These are phyloP conservation scores for Leishmania braziliensis DNA, from an alignment of 208 protist genomes.

Conservation along the genomic window DNA sequence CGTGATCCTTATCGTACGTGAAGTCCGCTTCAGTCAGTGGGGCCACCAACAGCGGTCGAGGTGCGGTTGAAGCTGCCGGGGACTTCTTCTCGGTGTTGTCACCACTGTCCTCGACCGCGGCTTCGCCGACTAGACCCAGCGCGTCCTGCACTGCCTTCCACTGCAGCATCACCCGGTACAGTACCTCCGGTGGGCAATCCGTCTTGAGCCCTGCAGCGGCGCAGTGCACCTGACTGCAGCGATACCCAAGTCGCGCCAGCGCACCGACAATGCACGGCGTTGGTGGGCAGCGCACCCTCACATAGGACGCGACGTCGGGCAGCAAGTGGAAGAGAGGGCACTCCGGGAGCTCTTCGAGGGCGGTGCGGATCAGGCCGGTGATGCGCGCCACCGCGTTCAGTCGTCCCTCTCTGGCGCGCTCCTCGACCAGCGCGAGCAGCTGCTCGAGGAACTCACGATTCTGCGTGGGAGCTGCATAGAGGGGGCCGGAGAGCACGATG, in stretches of 20 bases:
- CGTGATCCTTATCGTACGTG: slow-evolving; percentile 74
- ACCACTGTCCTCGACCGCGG: not conserved
- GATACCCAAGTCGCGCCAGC: slow-evolving; percentile 82
- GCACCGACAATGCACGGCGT: slow-evolving; percentile 77
- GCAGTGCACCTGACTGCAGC: slow-evolving; percentile 93
- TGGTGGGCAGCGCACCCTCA: slow-evolving; percentile 77
- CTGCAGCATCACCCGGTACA: slow-evolving; percentile 86
- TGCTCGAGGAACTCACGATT: slow-evolving; percentile 71
- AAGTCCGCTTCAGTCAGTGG: slow-evolving; percentile 70
- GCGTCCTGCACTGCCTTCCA: slow-evolving; percentile 62
- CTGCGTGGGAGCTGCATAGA: slow-evolving; percentile 94
- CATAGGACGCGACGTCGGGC: slow-evolving; percentile 71
- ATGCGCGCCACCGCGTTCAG: slow-evolving; percentile 77
- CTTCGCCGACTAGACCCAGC: slow-evolving; percentile 14
- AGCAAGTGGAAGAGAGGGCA: slow-evolving; percentile 88
- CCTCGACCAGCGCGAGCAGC: slow-evolving; percentile 70
- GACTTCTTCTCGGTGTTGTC: slow-evolving; percentile 10
- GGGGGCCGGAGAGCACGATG: slow-evolving; percentile 90
- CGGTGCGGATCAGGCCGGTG: slow-evolving; percentile 75
- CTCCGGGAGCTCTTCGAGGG: slow-evolving; percentile 89
- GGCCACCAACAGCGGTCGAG: slow-evolving; percentile 33
- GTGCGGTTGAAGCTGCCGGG: slow-evolving; percentile 1
- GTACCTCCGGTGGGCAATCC: slow-evolving; percentile 83
- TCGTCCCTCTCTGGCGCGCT: slow-evolving; percentile 55
- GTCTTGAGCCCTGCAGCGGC: slow-evolving; percentile 90